Evolutionary conservation across 345 rosid genomes (phyloP).

Genomic region (Erodium maritimum): DNA sequence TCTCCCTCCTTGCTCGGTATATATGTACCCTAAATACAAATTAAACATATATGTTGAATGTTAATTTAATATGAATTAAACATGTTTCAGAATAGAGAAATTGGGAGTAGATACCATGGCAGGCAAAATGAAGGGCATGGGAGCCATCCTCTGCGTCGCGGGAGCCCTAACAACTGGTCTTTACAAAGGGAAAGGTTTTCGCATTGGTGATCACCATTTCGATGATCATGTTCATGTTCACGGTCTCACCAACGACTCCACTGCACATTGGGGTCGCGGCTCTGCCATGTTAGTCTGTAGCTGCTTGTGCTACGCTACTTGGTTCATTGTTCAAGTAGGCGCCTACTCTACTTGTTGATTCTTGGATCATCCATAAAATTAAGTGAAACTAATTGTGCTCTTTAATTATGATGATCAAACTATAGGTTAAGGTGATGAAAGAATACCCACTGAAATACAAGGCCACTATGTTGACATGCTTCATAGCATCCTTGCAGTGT

Average conservation of each 20-base stretch:
- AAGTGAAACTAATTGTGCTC: background rate
- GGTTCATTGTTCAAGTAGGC: conserved; percentile 36
- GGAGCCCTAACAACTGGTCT: conserved; percentile 23
- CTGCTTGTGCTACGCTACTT: conserved; percentile 22
- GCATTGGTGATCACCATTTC: background rate
- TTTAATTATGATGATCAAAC: background rate
- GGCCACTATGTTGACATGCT: conserved; percentile 35
- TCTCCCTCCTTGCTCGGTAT: conserved; percentile 27
- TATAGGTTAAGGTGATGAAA: conserved; percentile 24
- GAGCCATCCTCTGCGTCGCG: conserved; percentile 29
- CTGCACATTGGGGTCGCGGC: conserved; percentile 21
- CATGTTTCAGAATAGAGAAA: conserved; percentile 21
- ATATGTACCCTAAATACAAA: background rate
- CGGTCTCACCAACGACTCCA: background rate
- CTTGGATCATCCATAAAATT: background rate
- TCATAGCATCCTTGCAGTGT: conserved; percentile 25
- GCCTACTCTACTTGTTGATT: background rate
- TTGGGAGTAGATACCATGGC: conserved; percentile 15
- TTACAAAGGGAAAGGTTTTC: conserved; percentile 25
- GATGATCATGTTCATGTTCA: background rate
- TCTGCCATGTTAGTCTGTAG: conserved; percentile 22
- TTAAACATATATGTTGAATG: background rate
- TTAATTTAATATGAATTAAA: background rate
- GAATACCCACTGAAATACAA: conserved; percentile 27
- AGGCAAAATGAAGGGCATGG: conserved; percentile 26